Conservation (phyloP, 768 basidiomycete genomes). For the Suillus bovinus region DNA sequence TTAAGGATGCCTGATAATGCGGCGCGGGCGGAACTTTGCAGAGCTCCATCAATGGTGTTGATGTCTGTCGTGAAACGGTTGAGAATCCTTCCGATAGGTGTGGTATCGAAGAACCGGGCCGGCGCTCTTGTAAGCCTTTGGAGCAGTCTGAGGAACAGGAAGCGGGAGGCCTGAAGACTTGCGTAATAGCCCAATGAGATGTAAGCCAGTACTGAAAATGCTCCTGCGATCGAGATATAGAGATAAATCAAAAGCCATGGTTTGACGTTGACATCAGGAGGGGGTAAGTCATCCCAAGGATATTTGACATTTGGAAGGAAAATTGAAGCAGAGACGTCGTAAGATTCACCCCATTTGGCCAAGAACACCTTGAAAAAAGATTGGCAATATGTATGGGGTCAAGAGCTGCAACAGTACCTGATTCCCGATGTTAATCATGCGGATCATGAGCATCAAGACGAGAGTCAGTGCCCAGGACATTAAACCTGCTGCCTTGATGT, state of each 20-base stretch:
- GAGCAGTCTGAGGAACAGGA: conserved; percentile 57
- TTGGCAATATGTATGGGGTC: conserved; percentile 4
- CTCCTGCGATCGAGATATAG: conserved; percentile 60
- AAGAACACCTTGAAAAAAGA: conserved; percentile 52
- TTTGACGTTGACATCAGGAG: conserved; percentile 57
- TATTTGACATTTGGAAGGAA: conserved; percentile 22
- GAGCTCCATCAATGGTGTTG: conserved; percentile 66
- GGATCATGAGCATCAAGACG: conserved; percentile 52
- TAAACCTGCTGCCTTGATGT: conserved; percentile 62
- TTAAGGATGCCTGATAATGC: conserved; percentile 59
- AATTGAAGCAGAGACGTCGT: conserved; percentile 30
- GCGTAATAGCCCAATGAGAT: conserved; percentile 68
- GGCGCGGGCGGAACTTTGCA: conserved; percentile 54
- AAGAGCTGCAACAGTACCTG: conserved; percentile 41
- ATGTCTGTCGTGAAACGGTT: conserved; percentile 82
- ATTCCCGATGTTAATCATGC: conserved; percentile 54
- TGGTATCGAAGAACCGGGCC: conserved; percentile 70
- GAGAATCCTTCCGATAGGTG: conserved; percentile 74
- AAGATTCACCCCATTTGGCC: conserved; percentile 70
- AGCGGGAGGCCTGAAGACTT: conserved; percentile 64
- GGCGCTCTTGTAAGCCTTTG: conserved; percentile 60
- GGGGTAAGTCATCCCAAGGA: conserved; percentile 53
- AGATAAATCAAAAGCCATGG: conserved; percentile 71
- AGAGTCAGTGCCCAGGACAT: conserved; percentile 55
- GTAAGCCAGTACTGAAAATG: conserved; percentile 50